phyloP scores from a whole-genome alignment of 2,329 filamentous ascomycete species.

The Orbilia brochopaga region DNA sequence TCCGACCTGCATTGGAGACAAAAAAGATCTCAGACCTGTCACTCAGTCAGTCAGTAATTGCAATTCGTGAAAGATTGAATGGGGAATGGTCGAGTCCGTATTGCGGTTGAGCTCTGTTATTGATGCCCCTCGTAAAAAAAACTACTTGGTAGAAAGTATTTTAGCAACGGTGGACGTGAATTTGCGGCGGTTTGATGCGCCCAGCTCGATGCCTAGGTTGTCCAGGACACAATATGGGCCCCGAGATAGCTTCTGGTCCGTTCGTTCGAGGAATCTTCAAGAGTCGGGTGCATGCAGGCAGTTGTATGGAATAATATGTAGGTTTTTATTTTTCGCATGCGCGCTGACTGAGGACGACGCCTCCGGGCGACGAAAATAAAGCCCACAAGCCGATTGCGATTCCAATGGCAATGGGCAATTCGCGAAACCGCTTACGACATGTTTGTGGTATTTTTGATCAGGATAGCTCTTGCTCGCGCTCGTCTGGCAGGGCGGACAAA shows the following conservation, averaged over 20 bases:
- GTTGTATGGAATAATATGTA: too few species aligned
- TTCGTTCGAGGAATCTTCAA: constrained; percentile 3
- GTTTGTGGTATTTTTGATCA: background rate
- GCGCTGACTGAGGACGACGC: constrained; percentile 2
- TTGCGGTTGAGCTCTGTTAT: background rate
- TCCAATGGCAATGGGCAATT: background rate
- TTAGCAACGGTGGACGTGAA: too few species aligned
- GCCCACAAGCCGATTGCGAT: background rate
- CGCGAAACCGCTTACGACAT: background rate
- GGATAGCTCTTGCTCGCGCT: background rate
- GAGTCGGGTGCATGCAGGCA: background rate
- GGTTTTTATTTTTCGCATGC: background rate
- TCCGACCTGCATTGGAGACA: too few species aligned
- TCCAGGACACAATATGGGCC: background rate
- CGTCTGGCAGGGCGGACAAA: background rate
- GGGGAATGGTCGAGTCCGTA: too few species aligned
- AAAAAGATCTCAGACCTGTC: too few species aligned
- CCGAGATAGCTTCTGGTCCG: constrained; percentile 1
- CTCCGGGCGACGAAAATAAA: background rate
- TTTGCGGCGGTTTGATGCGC: constrained; percentile 9
- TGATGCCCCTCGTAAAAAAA: constrained; percentile 1
- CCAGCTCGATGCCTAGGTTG: constrained; percentile 4
- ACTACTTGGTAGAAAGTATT: too few species aligned
- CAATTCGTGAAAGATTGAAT: too few species aligned
- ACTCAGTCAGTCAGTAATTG: too few species aligned